Evolutionary conservation across 495 filamentous ascomycete species (phyloP).

Genomic region (Filosporella fistucella): DNA sequence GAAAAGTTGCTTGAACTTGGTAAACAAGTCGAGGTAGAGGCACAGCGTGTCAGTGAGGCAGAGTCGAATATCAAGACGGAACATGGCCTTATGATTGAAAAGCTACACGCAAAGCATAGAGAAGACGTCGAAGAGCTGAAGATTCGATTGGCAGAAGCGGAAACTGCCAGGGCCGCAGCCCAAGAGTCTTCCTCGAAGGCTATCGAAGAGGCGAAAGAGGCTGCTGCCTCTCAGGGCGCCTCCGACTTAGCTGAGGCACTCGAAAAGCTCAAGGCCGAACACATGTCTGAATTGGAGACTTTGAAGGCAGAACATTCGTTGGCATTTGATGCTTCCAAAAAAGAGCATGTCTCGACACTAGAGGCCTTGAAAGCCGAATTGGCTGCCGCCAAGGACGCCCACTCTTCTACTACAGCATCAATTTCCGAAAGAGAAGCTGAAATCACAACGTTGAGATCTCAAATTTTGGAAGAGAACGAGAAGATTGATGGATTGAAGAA

Average conservation of each 20-base stretch:
- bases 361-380: constrained; percentile 30
- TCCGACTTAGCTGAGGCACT: constrained; percentile 14
- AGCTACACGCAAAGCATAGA: constrained; percentile 28
- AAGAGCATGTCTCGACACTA: constrained; percentile 32
- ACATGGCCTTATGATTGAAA: constrained; percentile 23
- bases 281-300: constrained; percentile 31
- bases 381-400: constrained; percentile 15
- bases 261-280: constrained; percentile 31
- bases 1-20: constrained; percentile 22
- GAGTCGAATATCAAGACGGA: constrained; percentile 20
- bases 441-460: constrained; percentile 35
- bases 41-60: constrained; percentile 10
- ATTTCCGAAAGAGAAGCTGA: constrained; percentile 22
- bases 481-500: constrained; percentile 12
- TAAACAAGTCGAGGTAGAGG: constrained; percentile 21
- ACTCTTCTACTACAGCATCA: constrained; percentile 7
- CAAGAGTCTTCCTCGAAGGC: constrained; percentile 20
- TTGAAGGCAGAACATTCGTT: constrained; percentile 30
- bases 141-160: constrained; percentile 22
- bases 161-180: constrained; percentile 13
- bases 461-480: constrained; percentile 32
- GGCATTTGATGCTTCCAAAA: too few relatives aligned
- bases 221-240: constrained; percentile 16
- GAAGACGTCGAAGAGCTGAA: constrained; percentile 32
- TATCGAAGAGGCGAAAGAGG: constrained; percentile 21